Conservation (phyloP, 768 basidiomycete genomes). For the Pseudohyphozyma bogoriensis region DNA sequence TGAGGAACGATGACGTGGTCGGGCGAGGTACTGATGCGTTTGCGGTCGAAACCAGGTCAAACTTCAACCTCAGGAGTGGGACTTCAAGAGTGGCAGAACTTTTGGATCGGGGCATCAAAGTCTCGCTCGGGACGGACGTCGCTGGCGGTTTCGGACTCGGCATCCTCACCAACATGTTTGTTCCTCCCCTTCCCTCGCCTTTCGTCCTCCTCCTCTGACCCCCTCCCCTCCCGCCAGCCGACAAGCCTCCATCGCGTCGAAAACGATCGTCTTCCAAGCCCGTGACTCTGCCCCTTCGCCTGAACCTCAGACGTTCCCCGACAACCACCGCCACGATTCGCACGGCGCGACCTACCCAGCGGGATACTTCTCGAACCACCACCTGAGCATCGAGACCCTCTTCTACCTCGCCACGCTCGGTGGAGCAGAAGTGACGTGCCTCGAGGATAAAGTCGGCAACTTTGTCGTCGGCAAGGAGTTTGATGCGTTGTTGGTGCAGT, state of each 20-base stretch:
- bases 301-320: neutral
- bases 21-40: fast-evolving
- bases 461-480: slow-evolving; percentile 75
- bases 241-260: slow-evolving; percentile 62
- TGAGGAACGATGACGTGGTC: neutral
- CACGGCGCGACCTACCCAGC: slow-evolving; percentile 8
- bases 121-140: slow-evolving; percentile 74
- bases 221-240: slow-evolving; percentile 47
- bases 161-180: slow-evolving; percentile 55
- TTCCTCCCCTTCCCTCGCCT: neutral
- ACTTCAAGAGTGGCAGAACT: slow-evolving; percentile 66
- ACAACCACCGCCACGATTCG: neutral
- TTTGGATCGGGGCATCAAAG: slow-evolving; percentile 79
- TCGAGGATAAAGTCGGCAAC: slow-evolving; percentile 60
- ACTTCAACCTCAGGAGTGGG: slow-evolving; percentile 81
- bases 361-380: slow-evolving; percentile 35
- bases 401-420: slow-evolving; percentile 86
- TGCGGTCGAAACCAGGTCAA: slow-evolving; percentile 42
- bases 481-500: slow-evolving; percentile 69
- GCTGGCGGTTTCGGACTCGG: slow-evolving; percentile 79
- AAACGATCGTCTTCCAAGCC: slow-evolving; percentile 53
- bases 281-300: neutral
- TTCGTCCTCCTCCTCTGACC: neutral
- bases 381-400: slow-evolving; percentile 62
- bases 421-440: slow-evolving; percentile 70